phyloP scores from a whole-genome alignment of 495 filamentous ascomycete species.

The Chaetomidium leptoderma region DNA sequence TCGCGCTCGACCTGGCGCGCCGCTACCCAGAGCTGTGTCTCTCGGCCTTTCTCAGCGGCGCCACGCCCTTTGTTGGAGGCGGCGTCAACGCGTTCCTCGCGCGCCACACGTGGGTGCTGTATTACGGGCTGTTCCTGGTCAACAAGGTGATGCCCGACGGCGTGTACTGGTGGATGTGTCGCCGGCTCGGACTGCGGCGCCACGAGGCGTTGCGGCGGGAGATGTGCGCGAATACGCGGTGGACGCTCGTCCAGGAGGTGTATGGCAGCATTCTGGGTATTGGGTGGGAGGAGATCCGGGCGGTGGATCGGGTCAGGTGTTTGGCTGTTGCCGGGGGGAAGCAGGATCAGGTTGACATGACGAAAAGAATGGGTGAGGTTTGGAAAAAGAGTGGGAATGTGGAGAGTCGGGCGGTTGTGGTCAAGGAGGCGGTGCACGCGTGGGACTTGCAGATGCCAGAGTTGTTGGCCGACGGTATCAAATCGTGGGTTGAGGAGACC shows the following conservation, averaged over 20 bases:
- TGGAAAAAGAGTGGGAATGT: conserved; percentile 21
- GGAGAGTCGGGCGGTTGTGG: too few species aligned
- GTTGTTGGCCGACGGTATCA: too few species aligned
- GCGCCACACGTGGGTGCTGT: conserved; percentile 10
- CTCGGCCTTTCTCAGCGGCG: conserved; percentile 27
- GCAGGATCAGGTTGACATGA: conserved; percentile 31
- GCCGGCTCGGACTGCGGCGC: conserved; percentile 7
- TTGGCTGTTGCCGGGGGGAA: conserved; percentile 27
- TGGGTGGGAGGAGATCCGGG: conserved; percentile 12
- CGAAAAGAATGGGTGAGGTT: conserved; percentile 24
- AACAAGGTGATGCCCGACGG: not conserved
- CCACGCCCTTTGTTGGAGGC: conserved; percentile 28
- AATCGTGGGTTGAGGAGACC: too few species aligned
- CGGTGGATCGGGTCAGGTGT: conserved; percentile 25
- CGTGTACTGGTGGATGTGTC: conserved; percentile 12
- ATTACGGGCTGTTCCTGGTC: not conserved
- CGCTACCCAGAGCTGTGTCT: conserved; percentile 28
- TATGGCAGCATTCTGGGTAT: conserved; percentile 18
- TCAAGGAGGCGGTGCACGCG: too few species aligned
- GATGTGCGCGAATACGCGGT: conserved; percentile 28
- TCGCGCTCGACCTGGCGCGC: conserved; percentile 7
- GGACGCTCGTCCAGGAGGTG: conserved; percentile 17
- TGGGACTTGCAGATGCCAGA: too few species aligned
- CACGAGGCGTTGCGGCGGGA: conserved; percentile 27
- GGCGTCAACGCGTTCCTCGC: conserved; percentile 21